Conservation (phyloP, 495 filamentous ascomycete species). For the Neurospora sp. region DNA sequence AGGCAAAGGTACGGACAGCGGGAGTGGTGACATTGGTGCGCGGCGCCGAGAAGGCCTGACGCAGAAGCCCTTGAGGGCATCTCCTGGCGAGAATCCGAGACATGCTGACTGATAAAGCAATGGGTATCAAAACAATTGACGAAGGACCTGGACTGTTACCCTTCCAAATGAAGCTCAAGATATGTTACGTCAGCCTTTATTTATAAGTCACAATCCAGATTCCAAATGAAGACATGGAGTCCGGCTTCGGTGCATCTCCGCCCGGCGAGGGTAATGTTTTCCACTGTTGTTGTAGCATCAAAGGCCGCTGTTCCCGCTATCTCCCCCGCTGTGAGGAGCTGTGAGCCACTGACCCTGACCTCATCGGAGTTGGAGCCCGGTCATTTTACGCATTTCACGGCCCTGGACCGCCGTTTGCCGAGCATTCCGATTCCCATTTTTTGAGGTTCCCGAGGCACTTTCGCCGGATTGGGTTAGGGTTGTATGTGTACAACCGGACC, state of each 20-base stretch:
- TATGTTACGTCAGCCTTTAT: not conserved
- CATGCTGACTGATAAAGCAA: not conserved
- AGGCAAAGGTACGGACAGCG: constrained; percentile 14
- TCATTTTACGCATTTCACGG: not conserved
- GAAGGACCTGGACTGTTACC: too few species aligned
- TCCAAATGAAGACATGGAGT: not conserved
- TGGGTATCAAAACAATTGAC: not conserved
- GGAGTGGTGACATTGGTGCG: not conserved
- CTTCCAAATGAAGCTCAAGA: too few species aligned
- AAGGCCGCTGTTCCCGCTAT: not conserved
- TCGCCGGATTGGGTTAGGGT: not conserved
- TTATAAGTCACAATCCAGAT: not conserved
- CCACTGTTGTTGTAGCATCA: not conserved
- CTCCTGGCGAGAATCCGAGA: constrained; percentile 1
- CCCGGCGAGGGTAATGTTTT: not conserved
- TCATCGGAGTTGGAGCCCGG: not conserved
- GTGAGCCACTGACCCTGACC: not conserved
- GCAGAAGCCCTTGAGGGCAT: constrained; percentile 4
- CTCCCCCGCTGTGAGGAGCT: not conserved
- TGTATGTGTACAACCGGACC: not conserved
- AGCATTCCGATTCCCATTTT: not conserved
- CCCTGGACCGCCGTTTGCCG: not conserved
- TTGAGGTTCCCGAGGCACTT: not conserved
- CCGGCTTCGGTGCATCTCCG: not conserved
- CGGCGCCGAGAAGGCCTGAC: not conserved